Evolutionary conservation across 768 basidiomycete genomes (phyloP), one percentile per base, ranked within the genome.

Genomic region (Serendipita sp.): DNA sequence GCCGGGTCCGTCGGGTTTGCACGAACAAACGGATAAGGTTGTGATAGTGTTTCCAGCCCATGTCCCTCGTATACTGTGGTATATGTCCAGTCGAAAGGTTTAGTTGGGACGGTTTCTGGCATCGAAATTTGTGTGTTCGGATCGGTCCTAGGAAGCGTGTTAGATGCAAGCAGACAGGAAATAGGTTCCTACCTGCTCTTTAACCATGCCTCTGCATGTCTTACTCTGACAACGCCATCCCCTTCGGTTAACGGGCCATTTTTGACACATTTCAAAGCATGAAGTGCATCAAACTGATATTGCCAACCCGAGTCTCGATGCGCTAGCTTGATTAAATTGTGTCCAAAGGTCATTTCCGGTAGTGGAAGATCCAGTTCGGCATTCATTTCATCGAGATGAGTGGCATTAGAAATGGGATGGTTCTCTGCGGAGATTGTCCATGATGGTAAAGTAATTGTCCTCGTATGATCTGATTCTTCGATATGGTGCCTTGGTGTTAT

Each of bases 41-140:
- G 13, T 66, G 34, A 1, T 68, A 60, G 18, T 8, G 55, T 65
- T 43, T 64, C 18, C 44, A 40, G 15, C 43, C 43, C 68, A 68
- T 86, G 83, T 0, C 95, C 96, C 0, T 83, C 69, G 68, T 97
- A 93, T 2, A 80, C 83, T 1, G 92, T 90, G 2, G 94, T 96
- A 72, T 96, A 98, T 10, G 96, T 99, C 96, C 96, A 98, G 71
- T 99, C 96, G 73, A 90, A 97, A 0, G 86, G 87, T 69, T 94
- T 96, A 5, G 91, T 86, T 0, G 79, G 71, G 23, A 84, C 81
- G 3, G 88, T 88, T 66, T 79, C 73, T 2, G 89, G 87, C 75
- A 89, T 82, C 0, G 86, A 83, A 11, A 83, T 73, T 45, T 72
- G 73, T 13, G 89, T 84, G 27, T 78, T 76, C 0, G 88, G 81